Evolutionary conservation across 1,284 basidiomycete genomes (phyloP), one percentile per base, ranked within the genome.

Genomic region (Naganishia sp.): DNA sequence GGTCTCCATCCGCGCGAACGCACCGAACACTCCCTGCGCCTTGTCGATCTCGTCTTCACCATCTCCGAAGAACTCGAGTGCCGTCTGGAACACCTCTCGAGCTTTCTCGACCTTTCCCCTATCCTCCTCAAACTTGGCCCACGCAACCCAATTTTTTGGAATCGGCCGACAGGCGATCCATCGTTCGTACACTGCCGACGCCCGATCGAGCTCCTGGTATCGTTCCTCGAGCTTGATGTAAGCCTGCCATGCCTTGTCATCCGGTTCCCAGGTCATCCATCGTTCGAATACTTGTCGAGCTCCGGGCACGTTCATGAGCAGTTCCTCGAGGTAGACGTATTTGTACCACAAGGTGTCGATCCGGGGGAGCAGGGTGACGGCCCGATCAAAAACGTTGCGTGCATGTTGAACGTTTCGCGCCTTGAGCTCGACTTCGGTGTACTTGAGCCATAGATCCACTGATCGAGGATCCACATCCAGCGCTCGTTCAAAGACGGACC

Each of bases 181-280:
- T 16, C 96, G 85, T 78, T 98, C 95, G 80, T 96, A 98, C 54
- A 99, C 89, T 25, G 87, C 84, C 71, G 92, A 95, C 2, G 94
- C 95, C 13, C 94, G 85, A 73, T 98, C 95, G 45, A 88, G 80
- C 80, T 99, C 96, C 70, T 88, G 83, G 78, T 99, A 99, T 55
- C 95, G 85, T 75, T 90, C 87, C 81, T 99, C 96, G 77, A 99
- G 83, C 82, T 97, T 95, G 84, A 99, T 92, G 80, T 96, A 99
- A 13, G 92, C 92, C 75, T 93, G 90, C 96, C 95, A 99, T 6
- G 95, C 94, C 82, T 97, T 98, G 85, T 99, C 96, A 75, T 98
- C 93, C 0, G 96, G 96, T 78, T 99, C 94, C 96, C 96, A 99
- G 70, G 90, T 86, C 93, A 99, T 96, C 95, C 95, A 99, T 55